Percentiles rank a stretch among this genome's conserved stretches.
phyloP scores from a whole-genome alignment of 306 rosid genomes.

The Trichosanthes truncata region DNA sequence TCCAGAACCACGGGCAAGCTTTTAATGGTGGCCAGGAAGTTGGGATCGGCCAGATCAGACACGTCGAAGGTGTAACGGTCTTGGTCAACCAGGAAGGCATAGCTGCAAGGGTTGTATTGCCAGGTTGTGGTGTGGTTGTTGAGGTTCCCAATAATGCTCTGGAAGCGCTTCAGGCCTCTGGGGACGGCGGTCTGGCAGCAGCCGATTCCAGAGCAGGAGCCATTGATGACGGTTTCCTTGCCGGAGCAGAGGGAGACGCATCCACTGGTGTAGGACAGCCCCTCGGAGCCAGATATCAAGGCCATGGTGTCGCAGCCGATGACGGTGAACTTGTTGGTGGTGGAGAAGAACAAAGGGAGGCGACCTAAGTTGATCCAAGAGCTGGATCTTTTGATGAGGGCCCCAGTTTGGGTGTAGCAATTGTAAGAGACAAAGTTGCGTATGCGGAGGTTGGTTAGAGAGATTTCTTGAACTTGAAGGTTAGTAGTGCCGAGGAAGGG shows the following conservation, averaged over 20 bases:
- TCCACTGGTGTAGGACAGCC: background rate
- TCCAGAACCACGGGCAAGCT: constrained; percentile 8
- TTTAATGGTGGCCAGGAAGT: background rate
- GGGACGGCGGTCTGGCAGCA: constrained; percentile 14
- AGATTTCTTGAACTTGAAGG: constrained; percentile 1
- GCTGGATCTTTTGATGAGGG: background rate
- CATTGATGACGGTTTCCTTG: background rate
- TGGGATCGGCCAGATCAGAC: background rate
- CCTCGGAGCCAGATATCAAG: background rate
- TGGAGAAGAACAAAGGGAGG: constrained; percentile 4
- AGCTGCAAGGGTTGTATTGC: constrained; percentile 11
- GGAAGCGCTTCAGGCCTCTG: background rate
- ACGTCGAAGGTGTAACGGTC: background rate
- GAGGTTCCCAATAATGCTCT: background rate
- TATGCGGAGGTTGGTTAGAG: background rate
- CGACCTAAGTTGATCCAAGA: constrained; percentile 5
- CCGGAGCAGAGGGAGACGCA: constrained; percentile 8
- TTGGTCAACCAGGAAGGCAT: constrained; percentile 8
- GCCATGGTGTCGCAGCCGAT: constrained; percentile 16
- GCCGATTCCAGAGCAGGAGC: constrained; percentile 13
- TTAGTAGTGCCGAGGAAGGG: background rate
- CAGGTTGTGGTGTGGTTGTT: background rate
- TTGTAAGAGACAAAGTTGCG: background rate
- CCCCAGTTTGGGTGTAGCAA: constrained; percentile 7
- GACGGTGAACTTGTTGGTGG: constrained; percentile 7